Conservation (phyloP, 2,329 filamentous ascomycete species). For the Xylaria sp. region DNA sequence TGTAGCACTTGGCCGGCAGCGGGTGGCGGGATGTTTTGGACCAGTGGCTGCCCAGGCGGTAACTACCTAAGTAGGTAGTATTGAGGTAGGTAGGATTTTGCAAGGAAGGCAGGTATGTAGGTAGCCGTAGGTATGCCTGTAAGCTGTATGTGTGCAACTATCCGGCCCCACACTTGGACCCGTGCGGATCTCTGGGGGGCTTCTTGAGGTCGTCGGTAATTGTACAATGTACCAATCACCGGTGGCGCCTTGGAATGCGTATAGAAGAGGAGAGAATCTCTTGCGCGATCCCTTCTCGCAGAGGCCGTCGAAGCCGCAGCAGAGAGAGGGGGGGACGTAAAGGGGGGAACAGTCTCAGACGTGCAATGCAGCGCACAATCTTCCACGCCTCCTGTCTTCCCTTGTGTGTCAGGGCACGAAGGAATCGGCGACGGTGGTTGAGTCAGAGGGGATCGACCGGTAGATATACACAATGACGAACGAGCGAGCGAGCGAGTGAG, state of each 20-base stretch:
- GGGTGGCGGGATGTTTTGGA: background rate
- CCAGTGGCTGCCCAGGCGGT: background rate
- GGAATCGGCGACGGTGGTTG: conserved; percentile 36
- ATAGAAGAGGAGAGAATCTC: conserved; percentile 10
- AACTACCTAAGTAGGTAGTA: conserved; percentile 2
- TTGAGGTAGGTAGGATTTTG: background rate
- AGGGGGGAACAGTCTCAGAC: conserved; percentile 30
- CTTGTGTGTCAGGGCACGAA: conserved; percentile 42
- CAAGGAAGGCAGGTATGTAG: conserved; percentile 20
- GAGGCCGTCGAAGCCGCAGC: conserved; percentile 37
- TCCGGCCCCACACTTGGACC: conserved; percentile 24
- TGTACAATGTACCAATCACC: background rate
- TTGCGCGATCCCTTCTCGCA: conserved; percentile 30
- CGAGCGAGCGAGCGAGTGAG: background rate
- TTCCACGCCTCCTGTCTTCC: conserved; percentile 38
- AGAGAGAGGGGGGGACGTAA: conserved; percentile 37
- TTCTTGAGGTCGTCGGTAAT: conserved; percentile 15
- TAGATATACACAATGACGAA: conserved; percentile 42
- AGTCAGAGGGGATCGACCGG: conserved; percentile 43
- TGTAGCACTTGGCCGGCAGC: conserved; percentile 5
- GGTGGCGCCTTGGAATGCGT: conserved; percentile 2
- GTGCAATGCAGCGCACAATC: conserved; percentile 40
- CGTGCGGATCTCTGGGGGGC: conserved; percentile 15
- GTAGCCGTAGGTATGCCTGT: conserved; percentile 12
- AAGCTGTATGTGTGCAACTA: conserved; percentile 36